phyloP scores from a whole-genome alignment of 2,329 filamentous ascomycete species.

The Sporothrix phasma region DNA sequence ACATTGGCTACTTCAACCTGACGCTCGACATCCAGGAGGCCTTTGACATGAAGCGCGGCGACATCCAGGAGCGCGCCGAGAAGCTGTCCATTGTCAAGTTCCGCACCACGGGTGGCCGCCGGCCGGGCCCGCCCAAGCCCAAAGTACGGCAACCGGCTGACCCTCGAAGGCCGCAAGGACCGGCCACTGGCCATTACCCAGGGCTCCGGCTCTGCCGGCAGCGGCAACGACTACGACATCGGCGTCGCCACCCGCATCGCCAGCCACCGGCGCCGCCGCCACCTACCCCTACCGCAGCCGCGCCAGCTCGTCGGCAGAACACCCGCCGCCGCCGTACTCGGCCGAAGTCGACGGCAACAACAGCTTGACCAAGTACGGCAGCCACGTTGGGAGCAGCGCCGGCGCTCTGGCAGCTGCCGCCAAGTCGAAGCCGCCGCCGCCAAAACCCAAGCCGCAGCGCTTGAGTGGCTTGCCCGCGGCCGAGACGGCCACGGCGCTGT shows the following conservation, averaged over 20 bases:
- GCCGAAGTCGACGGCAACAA: conserved; percentile 30
- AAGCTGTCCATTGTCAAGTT: conserved; percentile 77
- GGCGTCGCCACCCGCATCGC: background rate
- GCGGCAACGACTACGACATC: conserved; percentile 18
- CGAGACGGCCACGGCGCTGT: conserved; percentile 82
- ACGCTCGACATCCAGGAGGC: conserved; percentile 84
- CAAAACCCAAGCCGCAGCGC: conserved; percentile 67
- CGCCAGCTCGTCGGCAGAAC: conserved; percentile 36
- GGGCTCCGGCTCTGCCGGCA: conserved; percentile 35
- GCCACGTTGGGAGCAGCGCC: conserved; percentile 21
- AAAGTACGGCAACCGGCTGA: conserved; percentile 33
- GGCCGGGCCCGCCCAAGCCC: conserved; percentile 42
- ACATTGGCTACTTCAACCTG: conserved; percentile 96
- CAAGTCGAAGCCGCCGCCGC: conserved; percentile 61
- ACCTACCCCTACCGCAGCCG: conserved; percentile 17
- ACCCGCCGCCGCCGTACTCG: conserved; percentile 64
- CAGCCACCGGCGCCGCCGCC: background rate
- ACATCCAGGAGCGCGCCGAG: conserved; percentile 78
- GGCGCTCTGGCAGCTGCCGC: conserved; percentile 41
- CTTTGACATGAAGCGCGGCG: conserved; percentile 79
- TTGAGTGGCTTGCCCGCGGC: conserved; percentile 54
- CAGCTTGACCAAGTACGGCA: conserved; percentile 17
- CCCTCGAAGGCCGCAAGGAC: conserved; percentile 37
- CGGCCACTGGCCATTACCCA: conserved; percentile 42
- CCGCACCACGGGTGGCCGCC: conserved; percentile 70